Evolutionary conservation across 148 eudicot species (phyloP).

Genomic region (Nepenthes mirabilis): DNA sequence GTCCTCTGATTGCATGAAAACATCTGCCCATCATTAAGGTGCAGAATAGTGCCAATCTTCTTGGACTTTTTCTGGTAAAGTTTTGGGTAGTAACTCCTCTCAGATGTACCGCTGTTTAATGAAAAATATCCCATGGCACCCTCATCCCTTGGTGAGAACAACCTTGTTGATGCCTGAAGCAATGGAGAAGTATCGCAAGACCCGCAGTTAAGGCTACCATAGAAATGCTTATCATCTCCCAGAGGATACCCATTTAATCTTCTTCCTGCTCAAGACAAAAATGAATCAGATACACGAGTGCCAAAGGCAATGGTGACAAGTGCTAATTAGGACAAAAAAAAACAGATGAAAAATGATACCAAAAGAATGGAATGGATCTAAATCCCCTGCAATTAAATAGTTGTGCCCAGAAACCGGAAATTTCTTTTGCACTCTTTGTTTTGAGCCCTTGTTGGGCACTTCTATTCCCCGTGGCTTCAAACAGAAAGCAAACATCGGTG

Average conservation of each 20-base stretch:
- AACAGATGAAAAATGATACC: slow-evolving; percentile 28
- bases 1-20: slow-evolving; percentile 29
- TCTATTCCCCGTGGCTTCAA: slow-evolving; percentile 87
- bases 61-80: slow-evolving; percentile 42
- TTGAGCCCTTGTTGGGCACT: slow-evolving; percentile 64
- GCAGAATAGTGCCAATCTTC: slow-evolving; percentile 27
- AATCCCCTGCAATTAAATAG: slow-evolving; percentile 35
- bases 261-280: slow-evolving; percentile 35
- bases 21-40: slow-evolving; percentile 21
- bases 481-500: slow-evolving; percentile 90
- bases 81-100: slow-evolving; percentile 48
- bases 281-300: neutral
- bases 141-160: slow-evolving; percentile 47
- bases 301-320: neutral
- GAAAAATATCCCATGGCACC: slow-evolving; percentile 35
- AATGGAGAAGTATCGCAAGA: slow-evolving; percentile 58
- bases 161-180: slow-evolving; percentile 39
- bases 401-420: slow-evolving; percentile 39
- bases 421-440: slow-evolving; percentile 75
- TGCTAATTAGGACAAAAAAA: neutral
- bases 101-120: slow-evolving; percentile 35
- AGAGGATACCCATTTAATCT: slow-evolving; percentile 39
- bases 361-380: slow-evolving; percentile 33
- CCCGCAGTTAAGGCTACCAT: slow-evolving; percentile 30
- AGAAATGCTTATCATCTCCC: slow-evolving; percentile 50